Percentiles rank a stretch among this genome's conserved stretches.
Conservation (phyloP, 2,329 filamentous ascomycete genomes). For the Claviceps citrina region DNA sequence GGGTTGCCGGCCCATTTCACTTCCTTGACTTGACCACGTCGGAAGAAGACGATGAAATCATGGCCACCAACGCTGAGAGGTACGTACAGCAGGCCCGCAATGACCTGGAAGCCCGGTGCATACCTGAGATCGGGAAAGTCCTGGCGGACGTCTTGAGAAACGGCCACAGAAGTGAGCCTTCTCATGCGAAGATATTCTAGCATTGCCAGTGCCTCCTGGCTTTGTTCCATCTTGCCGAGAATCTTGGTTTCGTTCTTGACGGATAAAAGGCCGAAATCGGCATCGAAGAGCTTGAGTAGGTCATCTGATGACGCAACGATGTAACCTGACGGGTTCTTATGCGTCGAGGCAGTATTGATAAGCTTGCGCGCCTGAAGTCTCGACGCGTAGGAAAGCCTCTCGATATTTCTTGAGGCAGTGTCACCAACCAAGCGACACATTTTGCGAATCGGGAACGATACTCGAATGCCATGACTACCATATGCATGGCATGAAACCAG, state of each 20-base stretch:
- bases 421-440: conserved; percentile 84
- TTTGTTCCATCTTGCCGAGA: conserved; percentile 56
- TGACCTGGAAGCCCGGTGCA: conserved; percentile 58
- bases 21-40: conserved; percentile 58
- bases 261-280: conserved; percentile 71
- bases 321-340: conserved; percentile 73
- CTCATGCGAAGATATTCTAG: conserved; percentile 72
- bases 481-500: conserved; percentile 78
- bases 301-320: conserved; percentile 84
- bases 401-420: conserved; percentile 73
- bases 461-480: conserved; percentile 64
- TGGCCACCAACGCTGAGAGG: conserved; percentile 59
- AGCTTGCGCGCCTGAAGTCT: conserved; percentile 73
- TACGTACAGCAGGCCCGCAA: conserved; percentile 69
- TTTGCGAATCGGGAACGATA: conserved; percentile 79
- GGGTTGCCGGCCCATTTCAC: conserved; percentile 81
- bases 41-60: conserved; percentile 86
- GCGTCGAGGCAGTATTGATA: conserved; percentile 69
- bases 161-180: conserved; percentile 56
- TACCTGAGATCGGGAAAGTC: conserved; percentile 77
- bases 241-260: conserved; percentile 85
- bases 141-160: conserved; percentile 56
- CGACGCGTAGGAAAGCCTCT: conserved; percentile 72
- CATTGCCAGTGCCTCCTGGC: conserved; percentile 71
- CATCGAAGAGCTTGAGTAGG: conserved; percentile 67